Evolutionary conservation across 768 basidiomycete species (phyloP), one percentile per base, ranked within the genome.

Genomic region (Epithele typhae): DNA sequence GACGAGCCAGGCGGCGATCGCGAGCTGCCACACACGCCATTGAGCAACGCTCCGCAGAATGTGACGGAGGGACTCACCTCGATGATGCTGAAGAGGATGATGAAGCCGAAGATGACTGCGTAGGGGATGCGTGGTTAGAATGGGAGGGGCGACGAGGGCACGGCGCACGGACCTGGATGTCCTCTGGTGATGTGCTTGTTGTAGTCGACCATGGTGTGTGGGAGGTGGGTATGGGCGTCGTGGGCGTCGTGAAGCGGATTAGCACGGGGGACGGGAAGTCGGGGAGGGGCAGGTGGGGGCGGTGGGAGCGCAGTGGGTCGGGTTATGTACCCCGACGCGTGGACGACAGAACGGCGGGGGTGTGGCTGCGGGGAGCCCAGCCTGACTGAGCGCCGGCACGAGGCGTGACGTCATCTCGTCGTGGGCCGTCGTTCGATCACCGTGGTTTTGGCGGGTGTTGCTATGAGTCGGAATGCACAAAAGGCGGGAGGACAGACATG

Each of bases 1-100:
- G 7, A 76, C 74, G 36, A 92, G 71, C 79, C 84, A 92, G 4
- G 87, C 82, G 3, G 89, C 73, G 52, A 88, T 78, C 21, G 79
- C 68, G 55, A 88, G 71, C 85, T 88, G 51, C 2, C 11, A 3
- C 9, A 36, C 6, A n/a, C 9, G 10, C 12, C 21, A 6, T 12
- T 43, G 42, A 3, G 18, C 15, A 15, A 17, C 19, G 3, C 3
- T 23, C 21, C n/a, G 33, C n/a, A 0, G 32, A 23, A 14, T 18
- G 21, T 19, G 21, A 33, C 18, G 4, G 14, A 22, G 32, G 3
- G 10, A 54, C 68, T 15, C 43, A 82, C 86, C 71, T 86, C 79
- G 52, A 89, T 78, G 54, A 84, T 75, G 25, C 74, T 72, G 63
- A 84, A 78, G 37, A 82, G n/a, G 41, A 83, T 66, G 46, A 81